Evolutionary conservation across 805 yeast species (phyloP), one percentile per base, ranked within the genome.

Genomic region (Kazachstania bromeliacearum): DNA sequence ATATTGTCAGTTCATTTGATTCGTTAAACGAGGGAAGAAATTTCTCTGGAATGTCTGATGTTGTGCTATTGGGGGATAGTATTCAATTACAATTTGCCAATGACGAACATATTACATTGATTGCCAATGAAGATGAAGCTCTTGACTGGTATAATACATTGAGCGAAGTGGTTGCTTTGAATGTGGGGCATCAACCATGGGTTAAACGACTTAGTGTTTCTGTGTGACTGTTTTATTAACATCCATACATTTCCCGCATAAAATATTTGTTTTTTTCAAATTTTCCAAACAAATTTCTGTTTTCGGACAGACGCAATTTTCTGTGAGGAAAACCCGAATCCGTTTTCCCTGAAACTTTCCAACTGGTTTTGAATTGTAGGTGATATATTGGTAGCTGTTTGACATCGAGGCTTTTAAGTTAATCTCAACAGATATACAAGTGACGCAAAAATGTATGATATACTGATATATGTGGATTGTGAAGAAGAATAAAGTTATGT

Each of bases 91-190:
- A 66, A 41, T 88, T 88, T 58, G 71, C 73, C 27, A 82, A 88
- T 52, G 89, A 84, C 4, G 96, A 87, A 57, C 64, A 75, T 3
- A 80, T 88, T 33, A 83, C 77, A 42, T 83, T 89, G 56, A 85
- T 82, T 9, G 88, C 95, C 12, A 92, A 85, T 36, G 33, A 41
- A 2, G 66, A 58, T n/a, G 79, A 75, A 31, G 78, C 75, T 59
- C 51, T 58, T 18, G 62, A 63, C 35, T 89, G 96, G 97, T 69
- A 79, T 34, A 48, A 57, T 6, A 55, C 67, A 2, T 57, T 88
- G 40, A 77, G 75, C 39, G 65, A 65, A 34, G 71, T 80, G 7
- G 70, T 80, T 7, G 64, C 64, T 37, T 61, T 70, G 43, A 77
- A 77, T 54, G 66, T 62, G 43, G 67, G 72, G 48, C 73, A 79